Evolutionary conservation across 169 alveolate genomes (phyloP), one percentile per base, ranked within the genome.

Genomic region (Fabrea salina): DNA sequence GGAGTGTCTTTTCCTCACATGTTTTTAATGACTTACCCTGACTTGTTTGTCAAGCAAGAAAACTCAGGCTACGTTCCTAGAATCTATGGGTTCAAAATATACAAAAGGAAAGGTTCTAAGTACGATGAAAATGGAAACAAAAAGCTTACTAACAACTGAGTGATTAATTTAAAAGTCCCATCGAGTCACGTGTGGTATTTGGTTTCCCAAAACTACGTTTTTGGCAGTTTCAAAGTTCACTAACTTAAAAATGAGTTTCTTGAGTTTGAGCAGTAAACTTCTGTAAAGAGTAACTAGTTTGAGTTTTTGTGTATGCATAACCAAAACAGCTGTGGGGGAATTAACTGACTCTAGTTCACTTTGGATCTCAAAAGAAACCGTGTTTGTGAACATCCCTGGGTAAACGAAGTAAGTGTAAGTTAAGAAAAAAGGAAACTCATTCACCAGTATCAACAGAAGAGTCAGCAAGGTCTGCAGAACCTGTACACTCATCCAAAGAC

Each of bases 1-100:
- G 99, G 99, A 2, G 90, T 97, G 40, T 90, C 98, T 27, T 95
- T 97, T 76, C 99, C 99, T 8, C 97, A 94, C 47, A 83, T 95
- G 25, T 94, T 97, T 51, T 66, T 93, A 68, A 92, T 92, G 82
- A 81, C 95, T n/a, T 96, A 86, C 81, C 98, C 98, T 13, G 95
- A 95, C 79, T 87, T 91, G 37, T 75, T 87, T 0, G 84, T 85
- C 5, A 80, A 87, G n/a, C 85, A 79, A 30, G 85, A 83, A 40
- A 67, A 68, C 7, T 82, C 80, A 41, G 78, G 82, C 32, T 93
- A 86, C 72, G 86, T 89, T 40, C 97, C 97, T 43, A 83, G 91
- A 67, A 82, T 93, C 1, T 85, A 78, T 70, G 97, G 97, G 25
- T 93, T 93, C 61, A 89, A 84, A 71, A 50, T 93, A 41, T 88